Conservation (phyloP, 2,329 filamentous ascomycete genomes). For the Diaporthe australafricana region DNA sequence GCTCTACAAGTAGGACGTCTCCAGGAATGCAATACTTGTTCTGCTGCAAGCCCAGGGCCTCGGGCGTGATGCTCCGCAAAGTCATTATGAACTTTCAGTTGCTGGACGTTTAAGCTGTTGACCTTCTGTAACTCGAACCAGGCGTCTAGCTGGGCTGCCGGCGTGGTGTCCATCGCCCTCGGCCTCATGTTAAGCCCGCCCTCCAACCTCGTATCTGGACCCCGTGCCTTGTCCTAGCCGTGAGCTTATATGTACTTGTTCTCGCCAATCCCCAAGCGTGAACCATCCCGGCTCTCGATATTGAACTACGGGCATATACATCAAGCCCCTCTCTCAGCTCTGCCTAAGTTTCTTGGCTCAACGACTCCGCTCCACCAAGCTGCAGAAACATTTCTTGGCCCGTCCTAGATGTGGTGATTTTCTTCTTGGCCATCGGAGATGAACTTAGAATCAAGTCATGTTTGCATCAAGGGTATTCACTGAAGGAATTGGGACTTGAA, state of each 20-base stretch:
- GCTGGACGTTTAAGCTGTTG: background rate
- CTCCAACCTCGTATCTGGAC: conserved; percentile 2
- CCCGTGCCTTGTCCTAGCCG: background rate
- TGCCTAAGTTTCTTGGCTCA: background rate
- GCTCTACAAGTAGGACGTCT: conserved; percentile 27
- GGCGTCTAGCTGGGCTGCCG: background rate
- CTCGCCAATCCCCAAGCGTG: background rate
- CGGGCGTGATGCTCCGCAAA: background rate
- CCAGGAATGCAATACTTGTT: no score
- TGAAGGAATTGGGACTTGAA: background rate
- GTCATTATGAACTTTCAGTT: background rate
- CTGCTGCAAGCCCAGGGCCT: background rate
- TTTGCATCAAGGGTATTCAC: background rate
- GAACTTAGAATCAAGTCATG: background rate
- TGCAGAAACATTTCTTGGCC: conserved; percentile 5
- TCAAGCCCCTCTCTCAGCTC: background rate
- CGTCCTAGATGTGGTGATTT: background rate
- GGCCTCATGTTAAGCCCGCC: background rate
- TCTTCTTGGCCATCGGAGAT: background rate
- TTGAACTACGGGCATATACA: background rate
- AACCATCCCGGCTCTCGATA: background rate
- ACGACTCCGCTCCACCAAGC: background rate
- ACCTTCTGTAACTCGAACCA: background rate
- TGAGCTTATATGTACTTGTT: conserved; percentile 6
- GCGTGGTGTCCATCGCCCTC: background rate